phyloP scores from a whole-genome alignment of 306 rosid genomes.

The Carpinus fangiana region DNA sequence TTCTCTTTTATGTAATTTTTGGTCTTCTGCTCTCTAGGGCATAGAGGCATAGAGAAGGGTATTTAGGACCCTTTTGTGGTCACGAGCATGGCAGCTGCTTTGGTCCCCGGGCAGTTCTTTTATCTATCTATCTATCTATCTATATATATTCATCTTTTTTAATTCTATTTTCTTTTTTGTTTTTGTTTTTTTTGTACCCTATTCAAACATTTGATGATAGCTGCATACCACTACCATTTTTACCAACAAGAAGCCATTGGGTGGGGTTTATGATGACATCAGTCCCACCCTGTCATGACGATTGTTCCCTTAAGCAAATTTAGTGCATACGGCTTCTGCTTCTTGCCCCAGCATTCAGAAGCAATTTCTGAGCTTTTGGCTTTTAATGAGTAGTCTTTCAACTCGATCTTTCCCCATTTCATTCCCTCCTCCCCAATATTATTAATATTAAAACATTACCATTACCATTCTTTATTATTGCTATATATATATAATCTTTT shows the following conservation, averaged over 20 bases:
- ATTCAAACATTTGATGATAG: constrained; percentile 93
- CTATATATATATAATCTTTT: no score
- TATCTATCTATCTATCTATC: constrained; percentile 17
- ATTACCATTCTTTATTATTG: no score
- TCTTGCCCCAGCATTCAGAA: constrained; percentile 38
- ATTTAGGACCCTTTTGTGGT: constrained; percentile 59
- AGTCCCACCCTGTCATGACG: constrained; percentile 90
- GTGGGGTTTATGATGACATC: constrained; percentile 71
- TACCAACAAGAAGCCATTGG: constrained; percentile 44
- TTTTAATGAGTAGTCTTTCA: constrained; percentile 51
- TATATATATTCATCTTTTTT: constrained; percentile 18
- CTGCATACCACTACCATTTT: constrained; percentile 48
- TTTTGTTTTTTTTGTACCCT: constrained; percentile 31
- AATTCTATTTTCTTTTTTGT: constrained; percentile 11
- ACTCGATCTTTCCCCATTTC: constrained; percentile 34
- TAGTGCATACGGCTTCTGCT: constrained; percentile 26
- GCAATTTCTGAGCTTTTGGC: constrained; percentile 28
- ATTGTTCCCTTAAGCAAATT: constrained; percentile 32
- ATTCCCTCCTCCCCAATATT: constrained; percentile 11
- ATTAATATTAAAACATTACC: no score
- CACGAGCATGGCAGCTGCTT: constrained; percentile 66
- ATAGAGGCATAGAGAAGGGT: constrained; percentile 28
- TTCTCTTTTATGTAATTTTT: constrained; percentile 10
- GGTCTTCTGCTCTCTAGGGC: constrained; percentile 5
- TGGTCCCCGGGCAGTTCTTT: constrained; percentile 56